Evolutionary conservation across 2,329 filamentous ascomycete species (phyloP).

Genomic region (Raffaelea ambrosiae): DNA sequence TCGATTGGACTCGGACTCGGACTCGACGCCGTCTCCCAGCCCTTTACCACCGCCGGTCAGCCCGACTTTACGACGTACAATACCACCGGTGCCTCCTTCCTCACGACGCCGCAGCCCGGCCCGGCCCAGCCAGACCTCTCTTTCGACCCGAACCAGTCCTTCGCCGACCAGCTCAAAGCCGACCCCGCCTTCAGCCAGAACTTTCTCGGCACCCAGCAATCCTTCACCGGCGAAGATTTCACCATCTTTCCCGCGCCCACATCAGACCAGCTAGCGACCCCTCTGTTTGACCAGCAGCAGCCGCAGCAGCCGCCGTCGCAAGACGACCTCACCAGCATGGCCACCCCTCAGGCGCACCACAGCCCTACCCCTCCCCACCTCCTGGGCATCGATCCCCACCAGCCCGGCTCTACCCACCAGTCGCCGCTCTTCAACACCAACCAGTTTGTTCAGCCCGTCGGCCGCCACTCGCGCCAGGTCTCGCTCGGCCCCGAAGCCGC

Average conservation of each 20-base stretch:
- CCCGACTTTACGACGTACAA: conserved; percentile 38
- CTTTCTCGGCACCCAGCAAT: conserved; percentile 35
- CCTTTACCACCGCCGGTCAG: conserved; percentile 27
- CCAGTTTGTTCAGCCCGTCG: conserved; percentile 40
- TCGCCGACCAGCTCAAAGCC: conserved; percentile 32
- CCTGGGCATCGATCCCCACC: conserved; percentile 36
- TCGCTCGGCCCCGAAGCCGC: conserved; percentile 51
- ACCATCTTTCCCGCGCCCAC: conserved; percentile 53
- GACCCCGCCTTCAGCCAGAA: conserved; percentile 24
- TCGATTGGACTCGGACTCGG: conserved; percentile 47
- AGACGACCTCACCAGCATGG: conserved; percentile 42
- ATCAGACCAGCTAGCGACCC: conserved; percentile 51
- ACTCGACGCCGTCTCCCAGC: conserved; percentile 41
- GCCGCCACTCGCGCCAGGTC: conserved; percentile 44
- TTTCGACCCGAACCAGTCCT: conserved; percentile 34
- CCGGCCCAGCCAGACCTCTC: conserved; percentile 24
- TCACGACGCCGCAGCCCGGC: conserved; percentile 34
- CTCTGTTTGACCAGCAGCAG: conserved; percentile 44
- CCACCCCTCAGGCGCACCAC: conserved; percentile 46
- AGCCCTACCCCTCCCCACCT: conserved; percentile 47
- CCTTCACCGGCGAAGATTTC: conserved; percentile 49
- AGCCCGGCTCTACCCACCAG: conserved; percentile 36
- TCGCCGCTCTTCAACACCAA: conserved; percentile 50
- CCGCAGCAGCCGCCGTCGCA: conserved; percentile 2
- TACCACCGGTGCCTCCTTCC: conserved; percentile 34